phyloP scores from a whole-genome alignment of 2,329 filamentous ascomycete species.

The Microdochium paspali region DNA sequence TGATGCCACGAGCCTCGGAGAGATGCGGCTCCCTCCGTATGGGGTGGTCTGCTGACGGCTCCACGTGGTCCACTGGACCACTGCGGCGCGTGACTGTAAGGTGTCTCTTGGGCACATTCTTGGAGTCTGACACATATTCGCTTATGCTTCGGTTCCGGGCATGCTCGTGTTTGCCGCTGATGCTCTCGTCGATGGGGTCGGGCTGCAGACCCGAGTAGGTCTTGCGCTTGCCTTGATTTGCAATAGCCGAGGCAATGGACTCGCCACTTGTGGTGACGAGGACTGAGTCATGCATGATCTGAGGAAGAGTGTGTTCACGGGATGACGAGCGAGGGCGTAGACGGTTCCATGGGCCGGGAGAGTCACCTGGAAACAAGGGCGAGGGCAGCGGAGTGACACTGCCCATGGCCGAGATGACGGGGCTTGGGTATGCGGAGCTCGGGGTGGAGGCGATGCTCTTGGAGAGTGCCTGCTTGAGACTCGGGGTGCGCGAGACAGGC shows the following conservation, averaged over 20 bases:
- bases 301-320: slow-evolving; percentile 28
- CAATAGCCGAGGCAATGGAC: slow-evolving; percentile 38
- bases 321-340: slow-evolving; percentile 37
- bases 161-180: slow-evolving; percentile 31
- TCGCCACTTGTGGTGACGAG: slow-evolving; percentile 42
- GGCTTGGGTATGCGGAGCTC: slow-evolving; percentile 62
- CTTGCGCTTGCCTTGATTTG: slow-evolving; percentile 47
- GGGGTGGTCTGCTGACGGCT: slow-evolving; percentile 30
- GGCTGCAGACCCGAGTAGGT: slow-evolving; percentile 39
- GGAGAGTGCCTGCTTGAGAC: slow-evolving; percentile 46
- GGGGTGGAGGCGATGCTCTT: slow-evolving; percentile 46
- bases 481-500: slow-evolving; percentile 49
- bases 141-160: slow-evolving; percentile 75
- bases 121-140: slow-evolving; percentile 71
- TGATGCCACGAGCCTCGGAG: slow-evolving; percentile 67
- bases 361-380: slow-evolving; percentile 56
- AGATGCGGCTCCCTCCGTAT: slow-evolving; percentile 72
- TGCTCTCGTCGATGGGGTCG: slow-evolving; percentile 17
- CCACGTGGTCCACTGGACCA: slow-evolving; percentile 23
- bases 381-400: slow-evolving; percentile 74
- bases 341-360: slow-evolving; percentile 57
- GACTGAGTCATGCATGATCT: slow-evolving; percentile 32
- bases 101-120: slow-evolving; percentile 60
- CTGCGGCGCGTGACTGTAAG: slow-evolving; percentile 62
- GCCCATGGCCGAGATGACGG: slow-evolving; percentile 65